Evolutionary conservation across 2,329 filamentous ascomycete species (phyloP).

Genomic region (Pseudogymnoascus sp.): DNA sequence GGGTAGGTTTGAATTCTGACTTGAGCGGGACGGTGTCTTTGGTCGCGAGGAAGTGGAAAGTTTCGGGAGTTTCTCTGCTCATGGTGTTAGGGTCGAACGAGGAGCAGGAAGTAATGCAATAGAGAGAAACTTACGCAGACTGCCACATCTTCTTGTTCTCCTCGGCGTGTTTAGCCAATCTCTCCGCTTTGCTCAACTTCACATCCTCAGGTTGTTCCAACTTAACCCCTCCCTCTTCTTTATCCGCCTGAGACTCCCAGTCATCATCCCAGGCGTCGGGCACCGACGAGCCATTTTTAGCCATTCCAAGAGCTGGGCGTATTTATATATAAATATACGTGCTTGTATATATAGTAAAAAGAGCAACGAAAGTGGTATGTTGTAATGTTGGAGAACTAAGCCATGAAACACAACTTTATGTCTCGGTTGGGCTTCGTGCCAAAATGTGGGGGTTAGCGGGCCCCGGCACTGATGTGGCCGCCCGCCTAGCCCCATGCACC

Average conservation of each 20-base stretch:
- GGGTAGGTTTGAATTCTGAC: constrained; percentile 67
- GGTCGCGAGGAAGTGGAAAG: constrained; percentile 67
- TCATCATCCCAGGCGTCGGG: constrained; percentile 84
- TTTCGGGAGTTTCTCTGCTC: constrained; percentile 55
- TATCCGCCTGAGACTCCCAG: constrained; percentile 75
- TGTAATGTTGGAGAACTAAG: background rate
- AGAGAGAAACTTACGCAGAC: constrained; percentile 57
- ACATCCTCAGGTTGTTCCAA: constrained; percentile 18
- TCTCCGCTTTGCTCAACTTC: constrained; percentile 64
- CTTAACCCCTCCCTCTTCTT: constrained; percentile 21
- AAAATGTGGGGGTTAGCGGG: constrained; percentile 6
- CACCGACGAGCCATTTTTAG: constrained; percentile 29
- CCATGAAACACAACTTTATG: constrained; percentile 6
- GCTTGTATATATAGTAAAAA: constrained; percentile 6
- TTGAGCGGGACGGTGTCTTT: constrained; percentile 56
- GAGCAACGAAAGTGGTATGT: background rate
- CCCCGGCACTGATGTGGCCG: background rate
- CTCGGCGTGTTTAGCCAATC: constrained; percentile 71
- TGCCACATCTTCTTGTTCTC: constrained; percentile 83
- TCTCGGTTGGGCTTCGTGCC: background rate
- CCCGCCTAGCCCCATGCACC: background rate
- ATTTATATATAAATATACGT: background rate
- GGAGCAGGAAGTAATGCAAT: background rate
- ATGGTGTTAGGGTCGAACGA: constrained; percentile 34
- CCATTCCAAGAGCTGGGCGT: background rate